Base-by-base conservation (phyloP, 495 filamentous ascomycete species). In the Durotheca rogersii region DNA sequence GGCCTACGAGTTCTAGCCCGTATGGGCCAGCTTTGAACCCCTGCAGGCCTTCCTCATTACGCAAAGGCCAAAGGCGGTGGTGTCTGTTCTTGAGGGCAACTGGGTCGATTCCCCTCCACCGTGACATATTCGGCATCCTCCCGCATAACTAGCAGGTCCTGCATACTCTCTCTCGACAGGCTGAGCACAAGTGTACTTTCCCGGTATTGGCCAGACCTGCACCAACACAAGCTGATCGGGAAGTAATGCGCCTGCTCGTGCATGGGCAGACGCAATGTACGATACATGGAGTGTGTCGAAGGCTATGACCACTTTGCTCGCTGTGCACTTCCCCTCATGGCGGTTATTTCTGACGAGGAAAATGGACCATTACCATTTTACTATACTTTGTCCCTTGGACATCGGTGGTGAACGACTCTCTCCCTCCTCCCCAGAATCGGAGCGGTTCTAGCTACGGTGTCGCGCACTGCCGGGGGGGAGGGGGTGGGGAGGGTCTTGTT, bases 121-220 rank as follows among this genome's bases (percentile, higher is more conserved):
- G 34, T 41, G 27, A 6, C 40, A 18, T 41, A 46, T 53, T 46
- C 16, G 50, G 31, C 40, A 34, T 50, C 32, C 36, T 44, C 35
- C 35, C 50, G 50, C 56, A 53, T 50, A 16, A 47, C 40, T 30
- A 32, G 19, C 34, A 16, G 50, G 35, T 34, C 25, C 40, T 42
- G 34, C 38, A 38, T 47, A 34, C 7, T 39, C 43, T 45, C 53
- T 53, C 29, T 49, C 35, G 25, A 50, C 36, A 23, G 45, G 50
- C 45, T 50, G 50, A 51, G 53, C 41, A 42, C 50, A 54, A 31
- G 33, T 29, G 7, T 50, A 4, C 51, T 54, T 53, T 50, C 41
- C 56, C 56, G 56, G 50, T 35, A 59, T 59, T 53, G 50, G 56
- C 45, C 23, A 51, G 47, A 34, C 51, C 17, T 47, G 32, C 43